A percentile compares a stretch with the other conserved stretches of the same genome.
Evolutionary conservation across 2,329 filamentous ascomycete species (phyloP).

Genomic region (Bipolaris sorokiniana): DNA sequence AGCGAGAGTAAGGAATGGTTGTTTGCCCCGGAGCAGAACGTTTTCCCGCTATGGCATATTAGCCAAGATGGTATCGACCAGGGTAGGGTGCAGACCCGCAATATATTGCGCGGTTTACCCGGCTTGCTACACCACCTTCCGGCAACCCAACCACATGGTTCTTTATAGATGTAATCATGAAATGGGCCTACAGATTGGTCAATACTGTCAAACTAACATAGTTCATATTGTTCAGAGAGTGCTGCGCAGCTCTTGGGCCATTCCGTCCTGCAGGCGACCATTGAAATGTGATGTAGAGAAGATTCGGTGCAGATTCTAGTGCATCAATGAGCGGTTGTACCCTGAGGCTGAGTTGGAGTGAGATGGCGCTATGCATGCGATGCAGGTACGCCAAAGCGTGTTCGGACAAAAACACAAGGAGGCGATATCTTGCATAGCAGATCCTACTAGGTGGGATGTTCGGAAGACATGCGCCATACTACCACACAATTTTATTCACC

Average conservation of each 20-base stretch:
- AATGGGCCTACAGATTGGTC: slow-evolving; percentile 9
- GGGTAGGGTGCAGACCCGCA: slow-evolving; percentile 7
- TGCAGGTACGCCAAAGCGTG: slow-evolving; percentile 1
- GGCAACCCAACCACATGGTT: slow-evolving; percentile 10
- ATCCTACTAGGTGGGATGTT: background rate
- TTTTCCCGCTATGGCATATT: slow-evolving; percentile 19
- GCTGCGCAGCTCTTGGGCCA: slow-evolving; percentile 4
- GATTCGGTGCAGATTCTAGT: slow-evolving; percentile 27
- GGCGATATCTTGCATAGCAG: background rate
- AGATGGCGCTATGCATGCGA: background rate
- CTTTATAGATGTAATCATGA: slow-evolving; percentile 2
- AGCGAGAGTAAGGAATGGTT: slow-evolving; percentile 13
- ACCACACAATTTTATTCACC: background rate
- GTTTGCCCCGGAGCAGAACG: slow-evolving; percentile 13
- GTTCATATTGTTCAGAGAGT: slow-evolving; percentile 20
- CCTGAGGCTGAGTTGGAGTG: slow-evolving; percentile 23
- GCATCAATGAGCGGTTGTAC: slow-evolving; percentile 7
- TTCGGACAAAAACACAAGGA: background rate
- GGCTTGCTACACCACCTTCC: slow-evolving; percentile 14
- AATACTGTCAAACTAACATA: slow-evolving; percentile 3
- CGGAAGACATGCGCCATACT: background rate
- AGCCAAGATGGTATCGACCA: slow-evolving; percentile 20
- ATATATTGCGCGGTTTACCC: slow-evolving; percentile 26
- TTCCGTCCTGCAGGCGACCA: slow-evolving; percentile 14
- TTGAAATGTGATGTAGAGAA: slow-evolving; percentile 20